Evolutionary conservation across 2,329 filamentous ascomycete genomes (phyloP).

Genomic region (Fusarium goolgardi): DNA sequence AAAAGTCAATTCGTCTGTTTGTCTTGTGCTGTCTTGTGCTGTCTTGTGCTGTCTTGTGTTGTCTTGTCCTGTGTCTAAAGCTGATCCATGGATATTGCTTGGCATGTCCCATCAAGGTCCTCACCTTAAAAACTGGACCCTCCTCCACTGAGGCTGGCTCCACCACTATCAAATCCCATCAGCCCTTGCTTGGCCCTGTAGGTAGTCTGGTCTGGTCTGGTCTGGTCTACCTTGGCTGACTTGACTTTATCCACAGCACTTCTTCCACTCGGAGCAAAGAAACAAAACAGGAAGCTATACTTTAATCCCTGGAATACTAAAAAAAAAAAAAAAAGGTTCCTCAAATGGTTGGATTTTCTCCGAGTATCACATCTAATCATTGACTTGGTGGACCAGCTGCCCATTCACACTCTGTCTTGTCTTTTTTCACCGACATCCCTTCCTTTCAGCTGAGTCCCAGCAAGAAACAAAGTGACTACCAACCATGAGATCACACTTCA

Average conservation of each 20-base stretch:
- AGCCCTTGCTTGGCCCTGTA: neutral
- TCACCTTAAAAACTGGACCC: constrained; percentile 39
- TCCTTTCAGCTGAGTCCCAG: neutral
- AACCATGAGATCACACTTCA: constrained; percentile 22
- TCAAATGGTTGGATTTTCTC: neutral
- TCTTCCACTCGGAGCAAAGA: neutral
- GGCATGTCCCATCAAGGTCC: constrained; percentile 45
- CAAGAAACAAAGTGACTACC: too few species aligned
- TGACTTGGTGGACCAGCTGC: neutral
- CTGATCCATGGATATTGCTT: constrained; percentile 25
- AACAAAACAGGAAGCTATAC: constrained; percentile 17
- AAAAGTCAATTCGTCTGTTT: neutral
- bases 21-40: neutral
- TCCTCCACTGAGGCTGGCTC: neutral
- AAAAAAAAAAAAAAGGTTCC: neutral
- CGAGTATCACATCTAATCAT: neutral
- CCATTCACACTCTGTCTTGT: neutral
- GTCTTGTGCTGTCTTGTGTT: too few species aligned
- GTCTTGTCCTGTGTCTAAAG: too few species aligned
- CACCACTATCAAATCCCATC: constrained; percentile 4
- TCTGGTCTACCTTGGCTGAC: neutral
- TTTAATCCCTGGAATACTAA: neutral
- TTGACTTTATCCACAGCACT: constrained; percentile 5
- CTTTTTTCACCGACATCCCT: neutral
- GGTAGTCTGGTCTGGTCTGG: neutral